These are phyloP conservation scores for Candida ulmi DNA, from an alignment of 805 yeast species.

Conservation along the genomic window DNA sequence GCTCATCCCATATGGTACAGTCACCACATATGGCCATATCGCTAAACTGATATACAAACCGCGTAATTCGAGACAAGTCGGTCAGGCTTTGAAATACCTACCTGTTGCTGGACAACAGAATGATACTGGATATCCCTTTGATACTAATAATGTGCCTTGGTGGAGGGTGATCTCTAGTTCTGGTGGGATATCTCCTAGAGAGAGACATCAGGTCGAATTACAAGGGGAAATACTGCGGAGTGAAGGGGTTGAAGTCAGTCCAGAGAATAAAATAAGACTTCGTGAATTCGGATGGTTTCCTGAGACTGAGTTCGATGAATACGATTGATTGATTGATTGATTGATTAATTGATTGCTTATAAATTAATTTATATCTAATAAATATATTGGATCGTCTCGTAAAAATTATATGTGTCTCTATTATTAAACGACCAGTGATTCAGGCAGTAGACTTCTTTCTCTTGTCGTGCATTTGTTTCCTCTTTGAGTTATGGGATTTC, in stretches of 20 bases:
- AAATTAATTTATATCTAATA: too few relatives aligned
- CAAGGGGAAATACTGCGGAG: slow-evolving; percentile 40
- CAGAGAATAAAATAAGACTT: slow-evolving; percentile 32
- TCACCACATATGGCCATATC: slow-evolving; percentile 72
- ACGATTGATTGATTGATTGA: too few relatives aligned
- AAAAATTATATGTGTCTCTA: too few relatives aligned
- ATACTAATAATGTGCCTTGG: slow-evolving; percentile 54
- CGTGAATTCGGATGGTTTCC: slow-evolving; percentile 69
- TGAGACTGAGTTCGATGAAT: slow-evolving; percentile 23
- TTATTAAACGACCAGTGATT: too few relatives aligned
- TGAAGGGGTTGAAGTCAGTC: slow-evolving; percentile 43
- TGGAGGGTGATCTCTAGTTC: slow-evolving; percentile 69
- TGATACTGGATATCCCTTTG: slow-evolving; percentile 16
- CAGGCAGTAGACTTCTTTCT: not conserved
- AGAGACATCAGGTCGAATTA: slow-evolving; percentile 31
- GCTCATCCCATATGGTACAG: slow-evolving; percentile 56
- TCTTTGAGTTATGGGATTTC: not conserved
- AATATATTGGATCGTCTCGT: too few relatives aligned
- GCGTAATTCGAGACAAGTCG: slow-evolving; percentile 67
- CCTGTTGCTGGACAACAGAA: slow-evolving; percentile 13
- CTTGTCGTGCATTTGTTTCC: not conserved
- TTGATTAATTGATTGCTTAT: too few relatives aligned
- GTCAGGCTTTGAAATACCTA: slow-evolving; percentile 57
- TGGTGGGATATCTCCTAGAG: slow-evolving; percentile 57
- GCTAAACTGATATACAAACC: slow-evolving; percentile 62